A percentile compares a stretch with the other conserved stretches of the same genome.
These are phyloP conservation scores for Penicillium sp. DNA, from an alignment of 2,329 filamentous ascomycete genomes.

Conservation along the genomic window DNA sequence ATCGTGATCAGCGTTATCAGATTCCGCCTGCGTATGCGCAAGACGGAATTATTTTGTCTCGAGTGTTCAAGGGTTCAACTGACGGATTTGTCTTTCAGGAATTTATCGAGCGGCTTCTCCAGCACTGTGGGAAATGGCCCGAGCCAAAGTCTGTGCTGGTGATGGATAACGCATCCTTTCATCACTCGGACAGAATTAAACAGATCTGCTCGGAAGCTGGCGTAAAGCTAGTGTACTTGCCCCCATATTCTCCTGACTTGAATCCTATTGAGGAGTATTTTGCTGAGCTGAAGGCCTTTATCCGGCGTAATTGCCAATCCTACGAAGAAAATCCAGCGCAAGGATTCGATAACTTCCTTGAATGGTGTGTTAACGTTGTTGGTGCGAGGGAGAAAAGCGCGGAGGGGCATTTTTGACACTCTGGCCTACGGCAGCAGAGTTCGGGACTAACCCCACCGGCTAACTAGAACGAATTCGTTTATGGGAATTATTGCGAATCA, in stretches of 20 bases:
- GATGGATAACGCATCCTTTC: too few species aligned
- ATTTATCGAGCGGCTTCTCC: too few species aligned
- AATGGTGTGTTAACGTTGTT: constrained; percentile 30
- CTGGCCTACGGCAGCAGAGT: constrained; percentile 10
- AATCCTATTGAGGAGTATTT: neutral
- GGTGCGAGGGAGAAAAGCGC: constrained; percentile 23
- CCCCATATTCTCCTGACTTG: neutral
- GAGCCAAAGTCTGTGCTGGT: too few species aligned
- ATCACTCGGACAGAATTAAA: too few species aligned
- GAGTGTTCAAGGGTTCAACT: constrained; percentile 29
- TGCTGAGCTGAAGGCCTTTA: constrained; percentile 8
- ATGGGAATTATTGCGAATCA: neutral
- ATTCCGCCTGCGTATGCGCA: constrained; percentile 1
- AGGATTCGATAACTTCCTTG: constrained; percentile 25
- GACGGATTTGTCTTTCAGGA: constrained; percentile 10
- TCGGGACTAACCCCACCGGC: neutral
- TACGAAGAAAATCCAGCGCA: constrained; percentile 4
- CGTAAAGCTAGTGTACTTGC: neutral
- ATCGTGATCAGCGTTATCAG: constrained; percentile 6
- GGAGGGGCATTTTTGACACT: constrained; percentile 21
- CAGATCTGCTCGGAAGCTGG: neutral
- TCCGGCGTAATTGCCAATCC: neutral
- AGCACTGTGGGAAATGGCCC: too few species aligned
- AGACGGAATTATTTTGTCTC: constrained; percentile 9
- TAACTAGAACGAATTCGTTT: neutral